Base-by-base conservation (phyloP, 2,329 filamentous ascomycete species). In the Akanthomyces dipterigenus region DNA sequence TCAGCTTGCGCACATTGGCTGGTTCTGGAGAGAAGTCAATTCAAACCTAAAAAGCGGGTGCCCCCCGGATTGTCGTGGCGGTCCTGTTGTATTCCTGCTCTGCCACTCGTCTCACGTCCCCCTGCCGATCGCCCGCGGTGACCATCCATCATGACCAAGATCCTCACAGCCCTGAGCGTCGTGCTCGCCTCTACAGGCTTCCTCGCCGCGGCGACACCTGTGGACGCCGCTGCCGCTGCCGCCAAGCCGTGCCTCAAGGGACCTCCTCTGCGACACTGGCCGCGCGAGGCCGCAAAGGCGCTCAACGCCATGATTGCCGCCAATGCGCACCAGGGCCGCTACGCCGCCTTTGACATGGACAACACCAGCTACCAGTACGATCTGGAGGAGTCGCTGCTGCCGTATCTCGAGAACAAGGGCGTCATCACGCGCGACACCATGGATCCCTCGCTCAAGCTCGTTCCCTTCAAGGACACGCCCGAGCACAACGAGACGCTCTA, bases 311-410 rank as follows among this genome's bases (percentile, higher is more conserved):
- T 77, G 75, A 77, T 77, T 59, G 65, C 67, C 1, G 66, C 66
- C 57, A 76, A 77, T 60, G 73, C 73, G 24, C 68, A 76, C 68
- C 64, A 69, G 50, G 72, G 72, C 26, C 70, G 70, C 56, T 77
- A 75, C 49, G 75, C 75, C 14, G 70, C 74, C 26, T 77, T 77
- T 50, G 75, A 78, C 68, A 78, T 78, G 76, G 77, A 78, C 70
- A 78, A 78, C 67, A 78, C 77, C 3, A 73, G 72, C 64, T 78
- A 73, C 42, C 71, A 70, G 54, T 77, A 69, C 55, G 77, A 78
- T 56, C 64, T 78, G 12, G 76, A 78, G 60, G 77, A 78, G 67
- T 76, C 75, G 2, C 67, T 78, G 56, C 67, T 78, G 57, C 76
- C 77, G 2, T 78, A 68, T 48, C 75, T 78, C 54, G 77, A 78